Evolutionary conservation across 2,329 filamentous ascomycete genomes (phyloP).

Genomic region (Colletotrichum simmondsii): DNA sequence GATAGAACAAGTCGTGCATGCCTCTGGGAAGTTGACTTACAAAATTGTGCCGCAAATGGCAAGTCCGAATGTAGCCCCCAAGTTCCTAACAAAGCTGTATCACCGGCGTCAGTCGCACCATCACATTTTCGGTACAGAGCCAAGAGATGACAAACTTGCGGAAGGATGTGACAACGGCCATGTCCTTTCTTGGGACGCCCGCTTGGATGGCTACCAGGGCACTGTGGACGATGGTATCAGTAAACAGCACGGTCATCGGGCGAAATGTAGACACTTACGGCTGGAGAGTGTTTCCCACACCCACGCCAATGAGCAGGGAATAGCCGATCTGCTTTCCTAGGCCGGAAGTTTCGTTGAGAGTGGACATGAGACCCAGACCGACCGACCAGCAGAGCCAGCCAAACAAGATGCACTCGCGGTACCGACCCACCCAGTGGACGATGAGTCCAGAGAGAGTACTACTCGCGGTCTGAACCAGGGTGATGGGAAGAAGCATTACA

Average conservation of each 20-base stretch:
- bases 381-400: slow-evolving; percentile 64
- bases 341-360: slow-evolving; percentile 57
- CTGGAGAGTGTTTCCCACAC: slow-evolving; percentile 63
- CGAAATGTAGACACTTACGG: slow-evolving; percentile 46
- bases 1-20: no score
- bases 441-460: slow-evolving; percentile 63
- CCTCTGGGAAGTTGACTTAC: slow-evolving; percentile 37
- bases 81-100: slow-evolving; percentile 50
- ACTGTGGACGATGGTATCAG: slow-evolving; percentile 37
- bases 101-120: fast-evolving
- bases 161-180: slow-evolving; percentile 57
- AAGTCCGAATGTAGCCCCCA: slow-evolving; percentile 51
- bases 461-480: slow-evolving; percentile 55
- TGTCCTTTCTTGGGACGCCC: slow-evolving; percentile 60
- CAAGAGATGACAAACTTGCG: slow-evolving; percentile 47
- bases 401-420: slow-evolving; percentile 64
- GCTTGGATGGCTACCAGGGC: slow-evolving; percentile 65
- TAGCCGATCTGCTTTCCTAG: slow-evolving; percentile 66
- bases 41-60: slow-evolving; percentile 52
- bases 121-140: neutral
- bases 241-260: neutral
- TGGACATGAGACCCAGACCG: slow-evolving; percentile 63
- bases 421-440: slow-evolving; percentile 63
- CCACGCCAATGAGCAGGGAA: slow-evolving; percentile 60
- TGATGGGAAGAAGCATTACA: slow-evolving; percentile 54